Base-by-base conservation (phyloP, 2,329 filamentous ascomycete genomes). In the Didymella glomerata region DNA sequence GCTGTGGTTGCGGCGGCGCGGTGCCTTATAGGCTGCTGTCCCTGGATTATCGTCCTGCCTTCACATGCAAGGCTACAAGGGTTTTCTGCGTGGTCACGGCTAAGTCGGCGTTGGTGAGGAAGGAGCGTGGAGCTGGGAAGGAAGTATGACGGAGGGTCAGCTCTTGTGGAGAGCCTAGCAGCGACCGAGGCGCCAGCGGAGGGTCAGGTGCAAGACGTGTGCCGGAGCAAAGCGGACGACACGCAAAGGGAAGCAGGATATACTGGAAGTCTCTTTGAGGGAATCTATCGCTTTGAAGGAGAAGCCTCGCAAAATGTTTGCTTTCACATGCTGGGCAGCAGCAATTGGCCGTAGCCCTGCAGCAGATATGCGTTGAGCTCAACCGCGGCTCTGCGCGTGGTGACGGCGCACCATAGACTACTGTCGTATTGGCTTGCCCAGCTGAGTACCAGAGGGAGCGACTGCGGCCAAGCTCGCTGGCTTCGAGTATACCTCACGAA, bases 311-410 rank as follows among this genome's bases (percentile, higher is more conserved):
- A 24, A 41, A 24, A 41, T 41, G 38, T 20, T 18, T 41, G 46
- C 47, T 56, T 46, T 56, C 54, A 56, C 54, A 50, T 56, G 54
- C 47, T 50, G 45, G 44, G 27, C 14, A 38, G 48, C 47, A 51
- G 38, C 30, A 20, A 47, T 48, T 46, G 46, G 41, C 28, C 25
- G 45, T 44, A 18, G 48, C 40, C 36, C 6, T 45, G 48, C 42
- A 51, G 36, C 30, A 16, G 22, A 30, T 10, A 42, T 42, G 55
- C 48, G 42, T 57, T 57, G 55, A 45, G 44, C 48, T 57, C 48
- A 48, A 44, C 52, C 49, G 51, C 65, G 66, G 63, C 58, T 58
- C 62, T 53, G 61, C 34, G 64, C 59, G 60, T 57, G 48, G 42
- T 49, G 47, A 41, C 48, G 16, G 40, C 32, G 47, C 47, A n/a